Evolutionary conservation across 192 early-diverging fungal genomes (phyloP), one percentile per base, ranked within the genome.

Genomic region (Podila horticola): DNA sequence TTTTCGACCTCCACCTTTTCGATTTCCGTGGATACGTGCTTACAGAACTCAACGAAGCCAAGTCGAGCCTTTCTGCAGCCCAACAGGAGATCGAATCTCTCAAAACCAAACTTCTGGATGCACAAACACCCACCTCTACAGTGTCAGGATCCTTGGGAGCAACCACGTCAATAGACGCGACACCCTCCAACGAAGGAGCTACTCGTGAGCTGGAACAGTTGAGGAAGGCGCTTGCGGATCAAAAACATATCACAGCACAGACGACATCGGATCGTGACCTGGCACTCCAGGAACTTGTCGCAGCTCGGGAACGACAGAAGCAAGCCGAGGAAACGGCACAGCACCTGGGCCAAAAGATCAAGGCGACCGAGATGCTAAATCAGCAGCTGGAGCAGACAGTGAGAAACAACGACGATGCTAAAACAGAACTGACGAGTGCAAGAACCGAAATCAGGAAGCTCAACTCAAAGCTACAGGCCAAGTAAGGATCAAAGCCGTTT

Each of bases 361-460:
- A 61, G 26, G 22, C 59, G 26, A 61, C 59, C 12, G 59, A 61
- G 19, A 61, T 61, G 59, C 17, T 61, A 12, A 61, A 61, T 19
- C 28, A 30, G 20, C 59, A 61, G 19, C 59, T 61, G 20, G 59
- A 61, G 12, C 22, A 55, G 52, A 55, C 52, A 10, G 52, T 55
- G 52, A 33, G 26, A 30, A 61, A 61, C 30, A 31, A 61, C 29
- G 59, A 33, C 2, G 17, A 26, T 61, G 10, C 20, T 17, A 61
- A 61, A 61, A 19, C 11, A 4, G 59, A 61, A 5, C 26, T 61
- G 12, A 4, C 59, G 4, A 61, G 17, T 3, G 9, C 29, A 26
- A 28, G 30, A 11, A 33, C 30, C 12, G 17, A 61, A 31, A 26
- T 33, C 26, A 61, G 24, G 15, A 61, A 26, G 11, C 22, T 55